Base-by-base conservation (phyloP, 2,329 filamentous ascomycete genomes). In the Microcyclosporella mali region DNA sequence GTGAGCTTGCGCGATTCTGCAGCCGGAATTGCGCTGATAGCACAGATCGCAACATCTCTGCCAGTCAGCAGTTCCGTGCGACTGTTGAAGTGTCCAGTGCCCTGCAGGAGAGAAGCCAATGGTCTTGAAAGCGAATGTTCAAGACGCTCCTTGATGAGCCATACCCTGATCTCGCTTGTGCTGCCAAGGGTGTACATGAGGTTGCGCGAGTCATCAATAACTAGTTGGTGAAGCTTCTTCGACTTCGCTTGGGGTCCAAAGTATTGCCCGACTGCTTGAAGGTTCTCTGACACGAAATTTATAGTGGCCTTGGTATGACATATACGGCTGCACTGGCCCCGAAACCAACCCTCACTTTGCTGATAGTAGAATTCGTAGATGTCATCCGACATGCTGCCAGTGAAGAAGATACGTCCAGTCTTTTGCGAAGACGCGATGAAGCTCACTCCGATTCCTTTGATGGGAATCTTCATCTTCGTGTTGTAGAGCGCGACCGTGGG, bases 261-360 rank as follows among this genome's bases (percentile, higher is more conserved):
- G 37, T 50, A 52, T n/a, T 48, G 42, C 19, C 49, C 45, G 29
- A 61, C 45, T 11, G 51, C 49, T 37, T 47, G 55, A 19, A 61
- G 46, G 70, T 47, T 71, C 65, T 61, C 61, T 18, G 65, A 63
- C 6, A 66, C 61, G 37, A 72, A 65, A 43, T 65, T 66, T 44
- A 71, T 56, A 31, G 50, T 43, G 30, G 41, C 47, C 32, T 52
- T 53, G 37, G 84, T 90, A 63, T 95, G 92, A 31, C 57, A 59
- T 33, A 62, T 49, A 11, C 51, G 45, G 61, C 94, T 94, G 50
- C 90, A 81, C 67, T 89, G 95, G 47, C 84, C 82, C 62, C 87
- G 84, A 62, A 98, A 98, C 92, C 92, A 98, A 56, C 85, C 84
- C 67, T 98, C 92, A 64, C 97, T 88, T 59, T 95, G 88, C 66